Conservation (phyloP, 306 rosid species). For the Calophaca sinica region DNA sequence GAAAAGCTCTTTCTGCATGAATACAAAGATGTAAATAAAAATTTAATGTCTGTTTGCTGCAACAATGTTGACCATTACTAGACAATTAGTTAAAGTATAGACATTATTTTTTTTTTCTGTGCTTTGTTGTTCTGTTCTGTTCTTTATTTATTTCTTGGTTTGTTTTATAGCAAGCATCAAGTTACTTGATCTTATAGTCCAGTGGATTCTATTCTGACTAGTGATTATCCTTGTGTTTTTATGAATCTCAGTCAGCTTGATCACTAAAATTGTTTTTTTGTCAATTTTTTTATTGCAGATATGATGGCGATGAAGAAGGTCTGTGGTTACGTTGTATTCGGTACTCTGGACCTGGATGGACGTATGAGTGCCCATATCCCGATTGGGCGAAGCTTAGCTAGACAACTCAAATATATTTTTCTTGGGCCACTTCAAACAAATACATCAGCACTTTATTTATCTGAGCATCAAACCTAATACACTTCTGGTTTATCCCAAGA, state of each 20-base stretch:
- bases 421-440: conserved; percentile 6
- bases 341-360: conserved; percentile 88
- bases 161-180: conserved; percentile 26
- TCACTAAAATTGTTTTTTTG: background rate
- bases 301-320: conserved; percentile 71
- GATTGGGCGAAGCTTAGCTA: conserved; percentile 74
- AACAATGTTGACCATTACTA: conserved; percentile 1
- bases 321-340: conserved; percentile 80
- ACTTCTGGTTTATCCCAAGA: conserved; percentile 1
- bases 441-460: background rate
- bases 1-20: conserved; percentile 13
- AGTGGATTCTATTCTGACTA: conserved; percentile 4
- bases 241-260: conserved; percentile 13
- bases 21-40: background rate
- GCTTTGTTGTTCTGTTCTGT: conserved; percentile 3
- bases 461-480: background rate
- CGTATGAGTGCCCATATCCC: conserved; percentile 81
- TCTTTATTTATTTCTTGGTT: background rate
- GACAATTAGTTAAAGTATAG: conserved; percentile 5
- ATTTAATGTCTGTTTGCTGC: conserved; percentile 14
- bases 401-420: conserved; percentile 7
- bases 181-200: conserved; percentile 15
- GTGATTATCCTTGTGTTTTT: conserved; percentile 9
- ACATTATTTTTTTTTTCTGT: background rate
- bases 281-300: conserved; percentile 58